Evolutionary conservation across 2,329 filamentous ascomycete species (phyloP), one percentile per base, ranked within the genome.

Genomic region (Pleomassaria siparia): DNA sequence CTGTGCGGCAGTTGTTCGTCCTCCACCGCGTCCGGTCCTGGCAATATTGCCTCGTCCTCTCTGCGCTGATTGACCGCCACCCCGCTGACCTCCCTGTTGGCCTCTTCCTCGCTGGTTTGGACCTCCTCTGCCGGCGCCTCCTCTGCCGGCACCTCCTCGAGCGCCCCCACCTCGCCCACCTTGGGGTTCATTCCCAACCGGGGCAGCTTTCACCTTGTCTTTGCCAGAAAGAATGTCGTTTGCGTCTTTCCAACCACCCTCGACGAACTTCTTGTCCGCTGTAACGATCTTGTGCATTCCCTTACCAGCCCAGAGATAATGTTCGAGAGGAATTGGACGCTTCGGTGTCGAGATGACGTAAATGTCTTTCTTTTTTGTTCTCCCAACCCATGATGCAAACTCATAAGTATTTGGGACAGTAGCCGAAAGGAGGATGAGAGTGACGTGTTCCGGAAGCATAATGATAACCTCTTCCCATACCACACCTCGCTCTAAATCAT

Each of bases 381-480:
- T 83, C 10, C 94, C 94, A 20, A 99, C 92, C 94, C 94, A 99
- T 0, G 91, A 97, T 1, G 94, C 94, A 62, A 99, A 99, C 67
- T 99, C 94, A 54, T 96, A 84, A 0, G 94, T 97, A 67, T 99
- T 99, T 1, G 94, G 94, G 0, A 99, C 94, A 1, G 94, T 99
- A 0, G 94, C 94, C 4, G 94, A 99, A 2, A 99, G 80, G 2
- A 97, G 77, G 58, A 99, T 99, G 18, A 99, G 80, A 2, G 94
- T 95, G 30, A 99, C 90, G 72, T 99, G 94, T 67, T 96, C 91
- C 0, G 94, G 94, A 46, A 99, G 80, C 94, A 99, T 97, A 63
- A 99, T 99, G 64, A 99, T 99, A 62, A 99, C 94, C 72, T 99
- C 94, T 72, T 99, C 94, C 94, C 94, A 99, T 0, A 99, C 94